Conservation (phyloP, 495 filamentous ascomycete species). For the Hyaloscypha finlandica region DNA sequence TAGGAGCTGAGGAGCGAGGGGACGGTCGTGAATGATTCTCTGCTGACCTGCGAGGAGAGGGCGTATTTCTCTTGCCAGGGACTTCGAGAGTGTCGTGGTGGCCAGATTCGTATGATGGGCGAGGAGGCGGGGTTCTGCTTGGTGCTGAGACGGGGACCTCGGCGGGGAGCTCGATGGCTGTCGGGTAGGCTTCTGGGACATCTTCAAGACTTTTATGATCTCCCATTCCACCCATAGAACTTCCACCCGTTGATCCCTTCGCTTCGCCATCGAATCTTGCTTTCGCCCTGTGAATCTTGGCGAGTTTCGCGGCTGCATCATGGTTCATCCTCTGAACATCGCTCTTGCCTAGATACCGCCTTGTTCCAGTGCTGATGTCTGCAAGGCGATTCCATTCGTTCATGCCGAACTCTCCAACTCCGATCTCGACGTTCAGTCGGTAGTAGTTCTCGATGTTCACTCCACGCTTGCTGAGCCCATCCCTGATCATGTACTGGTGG, state of each 20-base stretch:
- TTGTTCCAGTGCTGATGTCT: slow-evolving; percentile 90
- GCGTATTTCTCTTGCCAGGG: slow-evolving; percentile 36
- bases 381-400: slow-evolving; percentile 94
- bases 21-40: slow-evolving; percentile 21
- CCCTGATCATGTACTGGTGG: slow-evolving; percentile 77
- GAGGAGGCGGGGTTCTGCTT: slow-evolving; percentile 23
- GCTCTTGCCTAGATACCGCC: slow-evolving; percentile 73
- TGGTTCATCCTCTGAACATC: slow-evolving; percentile 75
- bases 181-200: slow-evolving; percentile 43
- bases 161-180: slow-evolving; percentile 66
- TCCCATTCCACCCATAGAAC: not conserved
- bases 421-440: slow-evolving; percentile 95
- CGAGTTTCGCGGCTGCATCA: slow-evolving; percentile 77
- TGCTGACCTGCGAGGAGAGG: slow-evolving; percentile 36
- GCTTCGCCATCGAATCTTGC: slow-evolving; percentile 22
- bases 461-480: slow-evolving; percentile 72
- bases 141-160: slow-evolving; percentile 45
- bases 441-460: slow-evolving; percentile 93
- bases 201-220: slow-evolving; percentile 22
- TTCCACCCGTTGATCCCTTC: not conserved
- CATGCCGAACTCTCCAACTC: slow-evolving; percentile 97
- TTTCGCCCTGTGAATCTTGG: slow-evolving; percentile 67
- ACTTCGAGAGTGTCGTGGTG: slow-evolving; percentile 34
- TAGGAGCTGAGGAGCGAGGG: not conserved
- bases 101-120: slow-evolving; percentile 34